phyloP scores from a whole-genome alignment of 805 yeast genomes.

The Metschnikowia koreensis region DNA sequence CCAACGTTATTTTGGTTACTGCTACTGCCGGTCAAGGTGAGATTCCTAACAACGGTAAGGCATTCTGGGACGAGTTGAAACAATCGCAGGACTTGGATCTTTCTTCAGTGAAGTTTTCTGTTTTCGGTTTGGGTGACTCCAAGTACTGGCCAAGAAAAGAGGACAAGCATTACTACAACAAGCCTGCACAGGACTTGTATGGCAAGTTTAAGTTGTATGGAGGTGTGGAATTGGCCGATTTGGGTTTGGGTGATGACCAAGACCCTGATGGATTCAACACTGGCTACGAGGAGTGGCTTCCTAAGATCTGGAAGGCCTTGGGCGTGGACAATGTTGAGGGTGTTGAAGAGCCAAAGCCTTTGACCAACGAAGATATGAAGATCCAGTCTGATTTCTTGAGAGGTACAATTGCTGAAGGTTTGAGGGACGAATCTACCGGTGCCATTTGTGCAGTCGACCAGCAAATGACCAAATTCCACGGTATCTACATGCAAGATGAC shows the following conservation, averaged over 20 bases:
- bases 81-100: constrained; percentile 62
- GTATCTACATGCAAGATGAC: constrained; percentile 98
- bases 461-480: constrained; percentile 95
- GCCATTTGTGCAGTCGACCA: constrained; percentile 88
- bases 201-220: constrained; percentile 67
- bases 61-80: constrained; percentile 71
- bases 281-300: constrained; percentile 88
- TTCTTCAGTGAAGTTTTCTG: constrained; percentile 53
- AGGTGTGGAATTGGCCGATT: constrained; percentile 65
- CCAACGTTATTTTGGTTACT: constrained; percentile 64
- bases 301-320: constrained; percentile 78
- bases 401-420: constrained; percentile 89
- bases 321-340: constrained; percentile 83
- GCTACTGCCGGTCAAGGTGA: constrained; percentile 89
- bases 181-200: constrained; percentile 76
- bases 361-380: constrained; percentile 96
- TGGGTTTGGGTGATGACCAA: constrained; percentile 95
- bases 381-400: constrained; percentile 80
- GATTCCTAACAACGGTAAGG: constrained; percentile 78
- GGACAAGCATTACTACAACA: constrained; percentile 90
- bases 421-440: constrained; percentile 79
- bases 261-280: constrained; percentile 95
- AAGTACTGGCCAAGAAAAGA: constrained; percentile 97
- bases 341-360: constrained; percentile 84
- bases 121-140: constrained; percentile 78